Percentiles rank a stretch among this genome's conserved stretches.
Conservation (phyloP, 129 eudicot genomes). For the Solidago caesia region DNA sequence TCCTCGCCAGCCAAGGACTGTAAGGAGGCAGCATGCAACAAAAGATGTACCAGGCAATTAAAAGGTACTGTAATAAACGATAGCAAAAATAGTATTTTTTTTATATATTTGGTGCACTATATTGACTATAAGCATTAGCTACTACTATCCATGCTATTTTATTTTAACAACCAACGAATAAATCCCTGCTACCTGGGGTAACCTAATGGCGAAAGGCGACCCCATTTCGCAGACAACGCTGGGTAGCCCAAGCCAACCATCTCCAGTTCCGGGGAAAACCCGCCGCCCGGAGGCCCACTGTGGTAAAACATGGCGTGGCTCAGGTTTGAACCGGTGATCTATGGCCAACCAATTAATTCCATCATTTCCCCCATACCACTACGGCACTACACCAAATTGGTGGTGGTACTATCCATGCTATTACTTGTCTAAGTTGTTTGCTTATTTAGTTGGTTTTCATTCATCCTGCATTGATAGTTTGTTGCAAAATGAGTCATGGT, state of each 20-base stretch:
- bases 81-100: not conserved
- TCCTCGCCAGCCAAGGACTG: conserved; percentile 41
- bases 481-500: not conserved
- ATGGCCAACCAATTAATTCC: too few relatives aligned
- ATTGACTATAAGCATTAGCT: not conserved
- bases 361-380: too few relatives aligned
- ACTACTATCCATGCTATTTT: too few relatives aligned
- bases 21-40: conserved; percentile 27
- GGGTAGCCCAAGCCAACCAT: not conserved
- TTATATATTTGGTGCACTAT: not conserved
- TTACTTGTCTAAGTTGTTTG: not conserved
- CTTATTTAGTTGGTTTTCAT: not conserved
- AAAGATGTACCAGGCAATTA: conserved; percentile 17
- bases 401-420: not conserved
- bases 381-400: too few relatives aligned
- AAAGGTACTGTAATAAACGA: conserved; percentile 25
- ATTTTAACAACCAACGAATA: too few relatives aligned
- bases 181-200: too few relatives aligned
- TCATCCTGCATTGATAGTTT: not conserved
- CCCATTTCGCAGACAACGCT: too few relatives aligned
- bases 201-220: too few relatives aligned
- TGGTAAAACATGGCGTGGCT: too few relatives aligned
- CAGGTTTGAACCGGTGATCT: too few relatives aligned
- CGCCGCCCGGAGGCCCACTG: too few relatives aligned
- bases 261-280: too few relatives aligned